A percentile compares a stretch with the other conserved stretches of the same genome.
These are phyloP conservation scores for Nemophila menziesii DNA, from an alignment of 257 asterid species.

Conservation along the genomic window DNA sequence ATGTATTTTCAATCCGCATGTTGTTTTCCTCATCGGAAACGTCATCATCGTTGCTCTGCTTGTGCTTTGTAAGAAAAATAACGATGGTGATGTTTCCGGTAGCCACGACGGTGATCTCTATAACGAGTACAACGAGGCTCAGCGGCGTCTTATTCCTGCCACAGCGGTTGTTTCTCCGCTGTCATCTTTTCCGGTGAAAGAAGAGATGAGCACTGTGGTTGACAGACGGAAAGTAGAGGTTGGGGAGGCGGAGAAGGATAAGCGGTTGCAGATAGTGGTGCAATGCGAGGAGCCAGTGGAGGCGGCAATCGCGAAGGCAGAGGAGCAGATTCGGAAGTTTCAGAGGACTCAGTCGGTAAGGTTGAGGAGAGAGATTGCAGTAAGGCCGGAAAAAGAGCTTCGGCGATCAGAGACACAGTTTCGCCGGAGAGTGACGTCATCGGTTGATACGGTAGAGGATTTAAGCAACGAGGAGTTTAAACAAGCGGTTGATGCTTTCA, in stretches of 20 bases:
- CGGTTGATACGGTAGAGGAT: slow-evolving; percentile 30
- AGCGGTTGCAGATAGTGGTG: slow-evolving; percentile 34
- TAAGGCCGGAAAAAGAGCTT: slow-evolving; percentile 18
- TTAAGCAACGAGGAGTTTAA: slow-evolving; percentile 67
- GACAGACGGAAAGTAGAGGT: neutral
- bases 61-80: slow-evolving; percentile 35
- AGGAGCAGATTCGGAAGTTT: slow-evolving; percentile 42
- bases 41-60: slow-evolving; percentile 37
- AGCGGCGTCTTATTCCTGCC: slow-evolving; percentile 7
- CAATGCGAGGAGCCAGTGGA: slow-evolving; percentile 28
- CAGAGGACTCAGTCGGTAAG: slow-evolving; percentile 69
- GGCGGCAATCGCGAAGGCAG: slow-evolving; percentile 43
- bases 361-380: slow-evolving; percentile 39
- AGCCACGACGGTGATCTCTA: slow-evolving; percentile 24
- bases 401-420: slow-evolving; percentile 51
- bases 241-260: slow-evolving; percentile 7
- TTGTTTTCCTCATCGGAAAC: slow-evolving; percentile 77
- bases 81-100: slow-evolving; percentile 2
- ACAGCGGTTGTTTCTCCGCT: neutral
- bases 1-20: slow-evolving; percentile 50
- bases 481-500: slow-evolving; percentile 54
- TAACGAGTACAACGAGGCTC: slow-evolving; percentile 35
- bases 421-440: slow-evolving; percentile 4
- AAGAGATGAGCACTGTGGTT: neutral
- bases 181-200: slow-evolving; percentile 2